Percentiles rank a stretch among this genome's conserved stretches.
These are phyloP conservation scores for Entomortierella parvispora DNA, from an alignment of 192 early-diverging fungal genomes.

Conservation along the genomic window DNA sequence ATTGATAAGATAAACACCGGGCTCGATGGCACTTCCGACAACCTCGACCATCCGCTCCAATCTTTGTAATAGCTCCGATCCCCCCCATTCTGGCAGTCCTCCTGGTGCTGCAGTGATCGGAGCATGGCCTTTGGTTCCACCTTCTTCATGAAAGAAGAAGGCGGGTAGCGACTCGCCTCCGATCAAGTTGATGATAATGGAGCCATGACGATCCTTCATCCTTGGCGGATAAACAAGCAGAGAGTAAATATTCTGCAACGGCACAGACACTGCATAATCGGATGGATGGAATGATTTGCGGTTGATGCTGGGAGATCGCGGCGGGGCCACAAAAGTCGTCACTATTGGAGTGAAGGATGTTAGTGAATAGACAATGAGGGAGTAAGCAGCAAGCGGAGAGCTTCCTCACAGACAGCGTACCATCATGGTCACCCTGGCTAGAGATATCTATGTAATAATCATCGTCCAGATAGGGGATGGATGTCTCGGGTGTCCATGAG, in stretches of 20 bases:
- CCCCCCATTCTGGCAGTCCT: slow-evolving; percentile 63
- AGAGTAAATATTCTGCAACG: slow-evolving; percentile 66
- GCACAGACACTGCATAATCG: slow-evolving; percentile 70
- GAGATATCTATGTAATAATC: slow-evolving; percentile 73
- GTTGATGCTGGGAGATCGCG: slow-evolving; percentile 18
- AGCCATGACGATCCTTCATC: slow-evolving; percentile 76
- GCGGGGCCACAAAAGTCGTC: slow-evolving; percentile 48
- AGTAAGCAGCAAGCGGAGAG: too few species aligned
- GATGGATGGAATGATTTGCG: slow-evolving; percentile 41
- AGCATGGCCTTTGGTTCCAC: slow-evolving; percentile 61
- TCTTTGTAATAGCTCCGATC: slow-evolving; percentile 73
- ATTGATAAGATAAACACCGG: slow-evolving; percentile 57
- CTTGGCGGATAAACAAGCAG: slow-evolving; percentile 73
- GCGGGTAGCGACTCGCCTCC: slow-evolving; percentile 71
- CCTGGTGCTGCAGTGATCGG: neutral
- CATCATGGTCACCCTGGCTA: slow-evolving; percentile 55
- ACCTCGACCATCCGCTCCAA: slow-evolving; percentile 55
- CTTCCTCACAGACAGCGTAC: too few species aligned
- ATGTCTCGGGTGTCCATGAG: slow-evolving; percentile 77
- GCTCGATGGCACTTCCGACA: slow-evolving; percentile 55
- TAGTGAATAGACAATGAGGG: neutral
- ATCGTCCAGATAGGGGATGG: slow-evolving; percentile 66
- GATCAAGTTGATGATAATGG: slow-evolving; percentile 69
- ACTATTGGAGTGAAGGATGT: neutral
- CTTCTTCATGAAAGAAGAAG: slow-evolving; percentile 82